These are phyloP conservation scores for Dryadomyces sulphureus DNA, from an alignment of 2,329 filamentous ascomycete genomes.

Conservation along the genomic window DNA sequence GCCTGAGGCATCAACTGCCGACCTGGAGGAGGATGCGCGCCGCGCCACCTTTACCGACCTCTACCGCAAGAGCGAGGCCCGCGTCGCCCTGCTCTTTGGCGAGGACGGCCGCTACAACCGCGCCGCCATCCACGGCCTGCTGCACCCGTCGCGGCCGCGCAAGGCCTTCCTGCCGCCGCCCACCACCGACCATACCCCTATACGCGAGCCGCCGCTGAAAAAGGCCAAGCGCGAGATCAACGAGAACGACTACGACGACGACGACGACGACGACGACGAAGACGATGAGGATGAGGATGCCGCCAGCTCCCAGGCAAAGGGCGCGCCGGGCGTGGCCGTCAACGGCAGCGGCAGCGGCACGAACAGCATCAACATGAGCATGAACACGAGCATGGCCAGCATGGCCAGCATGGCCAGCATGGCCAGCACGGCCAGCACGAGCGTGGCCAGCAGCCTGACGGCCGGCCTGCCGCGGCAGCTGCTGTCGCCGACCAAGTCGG, in stretches of 20 bases:
- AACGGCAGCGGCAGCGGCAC: too few species aligned
- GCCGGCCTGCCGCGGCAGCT: constrained; percentile 41
- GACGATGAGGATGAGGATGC: constrained; percentile 23
- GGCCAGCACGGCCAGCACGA: too few species aligned
- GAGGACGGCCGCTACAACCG: constrained; percentile 38
- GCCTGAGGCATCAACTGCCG: constrained; percentile 40
- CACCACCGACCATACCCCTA: constrained; percentile 42
- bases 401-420: too few species aligned
- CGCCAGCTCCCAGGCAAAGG: neutral
- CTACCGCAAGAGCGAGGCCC: constrained; percentile 63
- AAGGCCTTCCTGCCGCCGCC: constrained; percentile 32
- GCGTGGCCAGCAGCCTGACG: neutral
- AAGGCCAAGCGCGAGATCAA: constrained; percentile 65
- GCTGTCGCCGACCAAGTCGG: constrained; percentile 55
- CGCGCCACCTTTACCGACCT: constrained; percentile 63
- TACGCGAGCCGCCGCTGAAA: constrained; percentile 51
- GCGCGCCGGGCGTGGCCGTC: neutral
- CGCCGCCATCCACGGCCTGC: constrained; percentile 37
- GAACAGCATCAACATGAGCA: too few species aligned
- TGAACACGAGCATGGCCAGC: too few species aligned
- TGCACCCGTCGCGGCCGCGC: constrained; percentile 20
- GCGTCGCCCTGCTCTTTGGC: constrained; percentile 61
- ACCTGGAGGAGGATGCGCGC: constrained; percentile 54
- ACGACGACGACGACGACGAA: constrained; percentile 66
- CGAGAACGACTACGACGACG: constrained; percentile 75